These are phyloP conservation scores for Candida sithepensis DNA, from an alignment of 805 yeast genomes.

Conservation along the genomic window DNA sequence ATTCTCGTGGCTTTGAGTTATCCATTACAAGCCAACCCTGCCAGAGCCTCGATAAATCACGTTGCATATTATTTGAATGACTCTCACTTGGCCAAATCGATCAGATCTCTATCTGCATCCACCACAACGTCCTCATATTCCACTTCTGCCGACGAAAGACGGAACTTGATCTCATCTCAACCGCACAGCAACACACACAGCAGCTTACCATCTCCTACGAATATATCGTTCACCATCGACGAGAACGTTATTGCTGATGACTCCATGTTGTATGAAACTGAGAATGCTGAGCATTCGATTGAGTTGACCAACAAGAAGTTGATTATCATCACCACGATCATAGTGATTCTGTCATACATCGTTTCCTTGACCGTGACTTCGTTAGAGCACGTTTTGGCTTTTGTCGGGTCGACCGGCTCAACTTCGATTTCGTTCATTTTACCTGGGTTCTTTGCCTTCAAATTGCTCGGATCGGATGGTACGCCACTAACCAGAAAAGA, in stretches of 20 bases:
- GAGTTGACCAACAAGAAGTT: slow-evolving; percentile 29
- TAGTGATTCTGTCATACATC: slow-evolving; percentile 52
- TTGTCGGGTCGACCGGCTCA: slow-evolving; percentile 92
- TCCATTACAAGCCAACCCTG: slow-evolving; percentile 89
- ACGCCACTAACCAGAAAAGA: slow-evolving; percentile 23
- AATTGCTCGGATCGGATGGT: slow-evolving; percentile 52
- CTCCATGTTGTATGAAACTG: slow-evolving; percentile 16
- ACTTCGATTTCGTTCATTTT: slow-evolving; percentile 86
- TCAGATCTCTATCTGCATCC: slow-evolving; percentile 20
- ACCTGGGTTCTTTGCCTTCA: slow-evolving; percentile 85
- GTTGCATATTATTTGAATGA: slow-evolving; percentile 50
- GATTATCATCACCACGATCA: slow-evolving; percentile 36
- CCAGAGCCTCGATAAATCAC: slow-evolving; percentile 76
- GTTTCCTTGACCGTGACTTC: slow-evolving; percentile 68
- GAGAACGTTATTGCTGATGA: slow-evolving; percentile 17
- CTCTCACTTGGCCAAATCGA: slow-evolving; percentile 20
- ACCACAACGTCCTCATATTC: slow-evolving; percentile 14
- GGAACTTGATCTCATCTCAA: slow-evolving; percentile 8
- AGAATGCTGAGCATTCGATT: slow-evolving; percentile 15
- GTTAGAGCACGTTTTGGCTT: slow-evolving; percentile 75
- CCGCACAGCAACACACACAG: slow-evolving; percentile 5
- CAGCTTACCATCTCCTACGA: not conserved
- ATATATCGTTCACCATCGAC: not conserved
- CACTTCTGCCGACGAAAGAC: slow-evolving; percentile 12
- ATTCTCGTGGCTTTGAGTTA: slow-evolving; percentile 78